These are phyloP conservation scores for Brettanomyces anomalus DNA, from an alignment of 805 yeast species.

Conservation along the genomic window DNA sequence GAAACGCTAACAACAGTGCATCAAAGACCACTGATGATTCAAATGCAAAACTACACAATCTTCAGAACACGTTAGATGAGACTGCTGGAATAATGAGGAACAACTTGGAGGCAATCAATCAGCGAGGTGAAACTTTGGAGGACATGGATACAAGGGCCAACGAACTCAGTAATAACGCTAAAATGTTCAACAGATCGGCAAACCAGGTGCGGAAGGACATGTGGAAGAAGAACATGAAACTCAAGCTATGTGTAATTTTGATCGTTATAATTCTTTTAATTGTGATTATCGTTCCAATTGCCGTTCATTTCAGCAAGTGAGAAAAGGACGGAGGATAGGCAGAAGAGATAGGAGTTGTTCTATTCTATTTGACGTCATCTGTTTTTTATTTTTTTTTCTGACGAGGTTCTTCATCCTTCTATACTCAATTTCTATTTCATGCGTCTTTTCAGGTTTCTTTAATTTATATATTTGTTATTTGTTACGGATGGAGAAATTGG, in stretches of 20 bases:
- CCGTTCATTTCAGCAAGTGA: conserved; percentile 59
- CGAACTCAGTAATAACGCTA: conserved; percentile 84
- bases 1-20: conserved; percentile 3
- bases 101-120: conserved; percentile 91
- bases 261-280: conserved; percentile 71
- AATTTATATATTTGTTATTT: neutral
- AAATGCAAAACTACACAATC: conserved; percentile 15
- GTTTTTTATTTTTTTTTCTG: neutral
- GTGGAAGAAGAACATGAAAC: conserved; percentile 99
- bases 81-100: conserved; percentile 98
- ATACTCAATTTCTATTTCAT: neutral
- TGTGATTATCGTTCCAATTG: conserved; percentile 88
- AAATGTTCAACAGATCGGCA: conserved; percentile 93
- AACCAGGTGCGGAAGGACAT: conserved; percentile 95
- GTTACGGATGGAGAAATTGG: neutral
- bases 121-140: conserved; percentile 88
- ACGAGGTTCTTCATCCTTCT: too few species aligned
- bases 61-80: conserved; percentile 37
- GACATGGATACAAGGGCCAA: conserved; percentile 90
- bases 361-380: neutral
- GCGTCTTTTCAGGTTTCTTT: neutral
- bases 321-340: neutral
- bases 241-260: conserved; percentile 84
- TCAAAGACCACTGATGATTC: neutral
- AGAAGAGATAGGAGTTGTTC: neutral